Conservation (phyloP, 1,284 basidiomycete species). For the Moesziomyces sp. region DNA sequence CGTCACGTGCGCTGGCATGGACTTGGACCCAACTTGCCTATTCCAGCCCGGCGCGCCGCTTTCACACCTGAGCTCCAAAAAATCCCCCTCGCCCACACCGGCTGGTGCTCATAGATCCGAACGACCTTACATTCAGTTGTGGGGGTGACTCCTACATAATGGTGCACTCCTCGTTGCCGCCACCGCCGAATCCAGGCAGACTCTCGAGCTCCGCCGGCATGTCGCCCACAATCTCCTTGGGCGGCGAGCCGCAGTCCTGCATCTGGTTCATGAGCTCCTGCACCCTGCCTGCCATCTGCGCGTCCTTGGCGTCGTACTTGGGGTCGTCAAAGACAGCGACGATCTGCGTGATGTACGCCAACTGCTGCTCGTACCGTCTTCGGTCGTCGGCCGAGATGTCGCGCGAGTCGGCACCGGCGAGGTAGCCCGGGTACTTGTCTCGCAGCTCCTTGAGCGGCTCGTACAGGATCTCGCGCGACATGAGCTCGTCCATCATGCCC, state of each 20-base stretch:
- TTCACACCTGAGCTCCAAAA: neutral
- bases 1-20: neutral
- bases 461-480: constrained; percentile 92
- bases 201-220: constrained; percentile 76
- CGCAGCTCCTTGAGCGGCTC: constrained; percentile 90
- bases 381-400: constrained; percentile 75
- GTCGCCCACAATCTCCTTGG: constrained; percentile 88
- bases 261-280: constrained; percentile 84
- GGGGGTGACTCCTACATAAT: constrained; percentile 48
- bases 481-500: constrained; percentile 89
- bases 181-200: constrained; percentile 48
- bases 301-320: constrained; percentile 72
- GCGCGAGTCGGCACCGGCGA: constrained; percentile 70
- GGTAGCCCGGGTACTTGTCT: constrained; percentile 88
- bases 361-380: constrained; percentile 78
- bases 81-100: no score
- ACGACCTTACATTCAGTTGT: no score
- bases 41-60: neutral
- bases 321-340: constrained; percentile 80
- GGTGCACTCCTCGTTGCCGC: constrained; percentile 52
- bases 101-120: no score
- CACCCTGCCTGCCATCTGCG: constrained; percentile 73
- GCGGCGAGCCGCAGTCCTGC: constrained; percentile 87
- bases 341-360: constrained; percentile 75
- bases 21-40: neutral